Conservation (phyloP, 2,329 filamentous ascomycete species). For the Hypoxylon sp. region DNA sequence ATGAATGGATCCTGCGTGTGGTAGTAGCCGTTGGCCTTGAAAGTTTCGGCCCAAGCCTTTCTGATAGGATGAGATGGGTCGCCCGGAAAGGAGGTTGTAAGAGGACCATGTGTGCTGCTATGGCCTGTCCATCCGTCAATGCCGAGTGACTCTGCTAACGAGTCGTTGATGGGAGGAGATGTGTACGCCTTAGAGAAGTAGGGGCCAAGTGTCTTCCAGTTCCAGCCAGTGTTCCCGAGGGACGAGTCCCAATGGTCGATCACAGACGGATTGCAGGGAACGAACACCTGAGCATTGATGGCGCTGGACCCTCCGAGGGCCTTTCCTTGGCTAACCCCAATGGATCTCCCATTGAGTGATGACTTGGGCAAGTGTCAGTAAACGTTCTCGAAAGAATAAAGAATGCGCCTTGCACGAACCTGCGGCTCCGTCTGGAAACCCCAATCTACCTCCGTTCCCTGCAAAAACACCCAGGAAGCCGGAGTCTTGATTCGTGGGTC, state of each 20-base stretch:
- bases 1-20: slow-evolving; percentile 2
- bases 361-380: slow-evolving; percentile 1
- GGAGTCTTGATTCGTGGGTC: slow-evolving; percentile 27
- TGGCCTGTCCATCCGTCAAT: slow-evolving; percentile 14
- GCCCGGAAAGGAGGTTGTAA: slow-evolving; percentile 6
- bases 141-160: slow-evolving; percentile 22
- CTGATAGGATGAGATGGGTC: slow-evolving; percentile 9
- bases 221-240: slow-evolving; percentile 33
- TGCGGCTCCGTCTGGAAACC: slow-evolving; percentile 17
- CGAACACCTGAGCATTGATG: slow-evolving; percentile 33
- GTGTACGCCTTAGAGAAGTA: slow-evolving; percentile 33
- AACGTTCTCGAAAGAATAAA: background rate
- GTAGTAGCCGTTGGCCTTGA: background rate
- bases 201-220: slow-evolving; percentile 23
- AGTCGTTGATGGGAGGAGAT: slow-evolving; percentile 5
- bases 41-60: slow-evolving; percentile 14
- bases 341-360: slow-evolving; percentile 13
- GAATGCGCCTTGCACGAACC: slow-evolving; percentile 7
- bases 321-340: slow-evolving; percentile 33
- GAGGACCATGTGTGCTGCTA: background rate
- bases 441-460: slow-evolving; percentile 20
- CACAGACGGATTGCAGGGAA: slow-evolving; percentile 21
- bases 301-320: slow-evolving; percentile 32
- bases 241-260: slow-evolving; percentile 27
- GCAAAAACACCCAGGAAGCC: slow-evolving; percentile 10